phyloP scores from a whole-genome alignment of 805 yeast genomes.

The Cephaloascus fragrans region DNA sequence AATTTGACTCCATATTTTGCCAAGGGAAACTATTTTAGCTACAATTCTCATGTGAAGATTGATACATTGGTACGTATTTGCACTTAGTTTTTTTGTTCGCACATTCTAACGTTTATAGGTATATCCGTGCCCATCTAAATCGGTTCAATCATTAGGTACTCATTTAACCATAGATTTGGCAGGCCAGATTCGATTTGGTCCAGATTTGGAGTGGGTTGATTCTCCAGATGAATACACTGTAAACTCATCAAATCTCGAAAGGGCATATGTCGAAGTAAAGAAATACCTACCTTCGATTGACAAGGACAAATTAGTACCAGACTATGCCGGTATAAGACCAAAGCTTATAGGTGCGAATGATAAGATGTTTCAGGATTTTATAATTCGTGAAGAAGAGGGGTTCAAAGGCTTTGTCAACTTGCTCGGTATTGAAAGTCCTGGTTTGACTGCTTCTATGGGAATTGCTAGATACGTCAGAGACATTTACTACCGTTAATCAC shows the following conservation, averaged over 20 bases:
- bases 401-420: slow-evolving; percentile 73
- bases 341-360: slow-evolving; percentile 42
- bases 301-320: slow-evolving; percentile 42
- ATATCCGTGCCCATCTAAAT: slow-evolving; percentile 69
- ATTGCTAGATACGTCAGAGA: slow-evolving; percentile 62
- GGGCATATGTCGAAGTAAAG: slow-evolving; percentile 48
- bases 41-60: slow-evolving; percentile 34
- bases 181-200: slow-evolving; percentile 77
- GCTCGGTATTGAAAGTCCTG: slow-evolving; percentile 86
- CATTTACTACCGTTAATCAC: slow-evolving; percentile 12
- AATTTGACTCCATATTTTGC: slow-evolving; percentile 59
- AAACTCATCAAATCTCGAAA: slow-evolving; percentile 33
- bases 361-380: slow-evolving; percentile 57
- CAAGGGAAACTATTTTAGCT: slow-evolving; percentile 75
- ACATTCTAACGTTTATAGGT: slow-evolving; percentile 26
- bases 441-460: slow-evolving; percentile 74
- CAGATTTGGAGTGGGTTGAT: slow-evolving; percentile 78
- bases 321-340: slow-evolving; percentile 81
- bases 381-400: slow-evolving; percentile 59
- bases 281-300: slow-evolving; percentile 57
- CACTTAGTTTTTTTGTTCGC: slow-evolving; percentile 3
- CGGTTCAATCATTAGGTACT: slow-evolving; percentile 73
- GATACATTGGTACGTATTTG: slow-evolving; percentile 22
- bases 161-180: slow-evolving; percentile 80
- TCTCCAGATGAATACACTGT: slow-evolving; percentile 34